phyloP scores from a whole-genome alignment of 345 rosid species.

The Rhizophora apiculata region DNA sequence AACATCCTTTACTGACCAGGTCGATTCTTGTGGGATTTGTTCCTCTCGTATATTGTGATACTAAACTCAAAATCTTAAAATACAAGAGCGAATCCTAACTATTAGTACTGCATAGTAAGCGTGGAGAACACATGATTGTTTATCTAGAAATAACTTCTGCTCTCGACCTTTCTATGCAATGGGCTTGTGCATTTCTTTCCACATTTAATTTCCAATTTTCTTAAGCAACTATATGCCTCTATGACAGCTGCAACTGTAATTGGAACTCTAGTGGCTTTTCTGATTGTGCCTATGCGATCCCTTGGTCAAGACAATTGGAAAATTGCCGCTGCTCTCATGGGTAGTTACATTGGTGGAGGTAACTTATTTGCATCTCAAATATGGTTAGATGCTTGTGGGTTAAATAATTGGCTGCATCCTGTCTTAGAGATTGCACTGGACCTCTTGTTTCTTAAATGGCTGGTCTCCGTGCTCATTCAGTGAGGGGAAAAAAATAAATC shows the following conservation, averaged over 20 bases:
- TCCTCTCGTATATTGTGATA: not conserved
- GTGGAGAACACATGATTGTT: too few species aligned
- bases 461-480: not conserved
- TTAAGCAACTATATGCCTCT: slow-evolving; percentile 6
- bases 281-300: slow-evolving; percentile 78
- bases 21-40: not conserved
- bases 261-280: slow-evolving; percentile 70
- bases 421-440: too few species aligned
- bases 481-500: not conserved
- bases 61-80: too few species aligned
- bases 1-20: not conserved
- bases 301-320: slow-evolving; percentile 90
- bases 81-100: too few species aligned
- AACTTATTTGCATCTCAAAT: slow-evolving; percentile 8
- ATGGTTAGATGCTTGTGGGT: not conserved
- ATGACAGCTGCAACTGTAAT: slow-evolving; percentile 62
- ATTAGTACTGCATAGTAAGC: too few species aligned
- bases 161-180: not conserved
- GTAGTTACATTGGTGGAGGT: slow-evolving; percentile 67
- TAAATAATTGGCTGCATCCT: not conserved
- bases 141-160: not conserved
- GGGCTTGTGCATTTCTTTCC: not conserved
- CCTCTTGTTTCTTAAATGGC: too few species aligned
- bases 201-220: not conserved
- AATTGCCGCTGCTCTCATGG: slow-evolving; percentile 91